These are phyloP conservation scores for Spinacia oleracea DNA, from an alignment of 179 eudicot species.

Conservation along the genomic window DNA sequence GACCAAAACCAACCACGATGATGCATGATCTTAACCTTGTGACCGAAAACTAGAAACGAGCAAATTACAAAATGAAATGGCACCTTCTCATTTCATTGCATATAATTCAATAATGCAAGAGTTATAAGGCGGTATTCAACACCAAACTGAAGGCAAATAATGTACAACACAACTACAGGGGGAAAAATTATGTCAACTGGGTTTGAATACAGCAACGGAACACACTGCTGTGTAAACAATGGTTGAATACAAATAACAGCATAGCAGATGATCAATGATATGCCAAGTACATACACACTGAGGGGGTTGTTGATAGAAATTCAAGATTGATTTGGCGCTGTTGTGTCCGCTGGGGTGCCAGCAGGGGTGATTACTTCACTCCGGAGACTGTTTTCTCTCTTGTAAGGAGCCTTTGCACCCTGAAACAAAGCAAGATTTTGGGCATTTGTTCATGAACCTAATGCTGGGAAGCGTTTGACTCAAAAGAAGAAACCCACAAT, in stretches of 20 bases:
- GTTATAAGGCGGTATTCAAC: constrained; percentile 1
- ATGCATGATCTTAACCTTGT: not conserved
- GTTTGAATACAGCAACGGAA: constrained; percentile 7
- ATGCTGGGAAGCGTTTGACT: constrained; percentile 7
- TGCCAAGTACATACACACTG: constrained; percentile 8
- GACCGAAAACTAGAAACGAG: not conserved
- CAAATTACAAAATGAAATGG: not conserved
- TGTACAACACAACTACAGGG: constrained; percentile 7
- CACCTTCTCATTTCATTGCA: not conserved
- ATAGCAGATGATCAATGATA: constrained; percentile 1
- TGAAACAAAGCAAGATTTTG: constrained; percentile 31
- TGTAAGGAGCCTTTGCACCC: constrained; percentile 76
- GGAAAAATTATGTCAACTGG: constrained; percentile 2
- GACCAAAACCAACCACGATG: not conserved
- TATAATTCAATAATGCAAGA: constrained; percentile 2
- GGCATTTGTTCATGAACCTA: constrained; percentile 13
- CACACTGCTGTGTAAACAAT: not conserved
- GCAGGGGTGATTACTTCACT: constrained; percentile 38
- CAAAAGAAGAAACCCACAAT: not conserved
- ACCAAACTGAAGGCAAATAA: constrained; percentile 12
- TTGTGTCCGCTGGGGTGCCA: constrained; percentile 35
- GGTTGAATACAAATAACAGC: not conserved
- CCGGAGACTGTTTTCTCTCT: constrained; percentile 70
- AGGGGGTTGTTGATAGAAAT: not conserved
- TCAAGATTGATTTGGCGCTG: constrained; percentile 43